These are phyloP conservation scores for Lachancea meyersii DNA, from an alignment of 805 yeast species.

Conservation along the genomic window DNA sequence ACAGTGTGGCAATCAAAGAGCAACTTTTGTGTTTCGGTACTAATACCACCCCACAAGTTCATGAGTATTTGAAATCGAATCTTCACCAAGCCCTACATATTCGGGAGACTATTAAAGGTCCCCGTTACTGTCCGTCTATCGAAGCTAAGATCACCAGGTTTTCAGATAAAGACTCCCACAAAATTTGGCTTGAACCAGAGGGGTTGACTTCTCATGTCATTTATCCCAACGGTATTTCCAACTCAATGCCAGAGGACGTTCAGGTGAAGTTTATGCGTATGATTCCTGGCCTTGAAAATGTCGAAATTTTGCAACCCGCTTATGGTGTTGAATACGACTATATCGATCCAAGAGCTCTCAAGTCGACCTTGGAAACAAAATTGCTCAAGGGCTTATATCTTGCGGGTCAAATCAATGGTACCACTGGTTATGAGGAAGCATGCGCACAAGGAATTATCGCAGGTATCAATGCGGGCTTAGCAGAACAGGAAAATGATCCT, in stretches of 20 bases:
- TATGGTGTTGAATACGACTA: slow-evolving; percentile 99
- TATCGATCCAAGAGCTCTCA: slow-evolving; percentile 85
- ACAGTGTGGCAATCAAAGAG: slow-evolving; percentile 50
- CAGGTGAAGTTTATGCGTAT: slow-evolving; percentile 67
- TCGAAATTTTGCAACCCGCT: slow-evolving; percentile 87
- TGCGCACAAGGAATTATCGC: slow-evolving; percentile 95
- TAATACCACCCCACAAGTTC: slow-evolving; percentile 67
- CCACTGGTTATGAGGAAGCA: slow-evolving; percentile 98
- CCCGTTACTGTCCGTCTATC: slow-evolving; percentile 94
- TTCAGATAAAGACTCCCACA: slow-evolving; percentile 66
- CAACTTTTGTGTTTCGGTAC: slow-evolving; percentile 75
- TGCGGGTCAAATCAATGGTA: slow-evolving; percentile 98
- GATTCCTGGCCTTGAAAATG: slow-evolving; percentile 86
- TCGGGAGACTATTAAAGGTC: slow-evolving; percentile 90
- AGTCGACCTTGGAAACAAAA: slow-evolving; percentile 74
- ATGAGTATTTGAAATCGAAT: slow-evolving; percentile 60
- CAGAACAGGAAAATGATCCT: slow-evolving; percentile 35
- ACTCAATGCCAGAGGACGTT: slow-evolving; percentile 93
- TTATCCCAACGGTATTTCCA: slow-evolving; percentile 94
- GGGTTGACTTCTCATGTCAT: slow-evolving; percentile 82
- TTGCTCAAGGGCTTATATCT: slow-evolving; percentile 67
- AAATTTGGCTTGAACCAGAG: slow-evolving; percentile 95
- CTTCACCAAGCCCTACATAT: slow-evolving; percentile 83
- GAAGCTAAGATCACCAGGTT: slow-evolving; percentile 84
- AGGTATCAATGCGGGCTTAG: slow-evolving; percentile 87